These are phyloP conservation scores for Platanthera guangdongensis DNA, from an alignment of 106 monocot genomes.

Conservation along the genomic window DNA sequence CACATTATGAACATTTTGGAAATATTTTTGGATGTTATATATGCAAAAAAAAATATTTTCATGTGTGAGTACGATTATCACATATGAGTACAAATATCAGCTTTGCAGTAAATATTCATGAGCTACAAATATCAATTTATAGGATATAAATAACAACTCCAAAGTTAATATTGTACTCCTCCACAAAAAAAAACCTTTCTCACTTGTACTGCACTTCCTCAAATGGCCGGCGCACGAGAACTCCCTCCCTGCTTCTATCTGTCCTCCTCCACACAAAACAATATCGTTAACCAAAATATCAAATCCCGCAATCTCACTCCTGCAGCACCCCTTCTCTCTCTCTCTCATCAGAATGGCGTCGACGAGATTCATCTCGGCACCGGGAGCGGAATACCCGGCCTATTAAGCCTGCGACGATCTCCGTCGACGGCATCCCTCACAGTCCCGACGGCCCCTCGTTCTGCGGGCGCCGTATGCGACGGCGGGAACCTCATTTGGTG, in stretches of 20 bases:
- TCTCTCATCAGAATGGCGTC: slow-evolving; percentile 16
- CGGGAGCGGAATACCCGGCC: slow-evolving; percentile 28
- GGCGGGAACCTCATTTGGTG: slow-evolving; percentile 48
- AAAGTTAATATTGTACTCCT: no score
- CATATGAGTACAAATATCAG: no score
- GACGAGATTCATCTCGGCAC: slow-evolving; percentile 31
- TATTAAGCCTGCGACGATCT: slow-evolving; percentile 41
- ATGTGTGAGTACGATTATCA: no score
- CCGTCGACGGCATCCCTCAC: not conserved
- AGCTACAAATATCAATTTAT: no score
- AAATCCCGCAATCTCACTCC: not conserved
- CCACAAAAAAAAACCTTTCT: no score
- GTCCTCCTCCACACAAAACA: slow-evolving; percentile 16
- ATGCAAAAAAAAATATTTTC: no score
- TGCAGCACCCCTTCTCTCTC: not conserved
- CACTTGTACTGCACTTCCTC: not conserved
- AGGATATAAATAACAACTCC: no score
- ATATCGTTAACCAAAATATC: not conserved
- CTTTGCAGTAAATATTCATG: no score
- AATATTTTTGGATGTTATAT: no score
- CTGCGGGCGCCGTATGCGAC: slow-evolving; percentile 20
- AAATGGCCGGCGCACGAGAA: not conserved
- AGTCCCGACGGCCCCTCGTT: not conserved
- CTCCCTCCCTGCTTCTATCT: not conserved
- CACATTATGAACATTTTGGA: no score